Percentiles rank a stretch among this genome's conserved stretches.
These are phyloP conservation scores for Acacia acuminata DNA, from an alignment of 306 rosid species.

Conservation along the genomic window DNA sequence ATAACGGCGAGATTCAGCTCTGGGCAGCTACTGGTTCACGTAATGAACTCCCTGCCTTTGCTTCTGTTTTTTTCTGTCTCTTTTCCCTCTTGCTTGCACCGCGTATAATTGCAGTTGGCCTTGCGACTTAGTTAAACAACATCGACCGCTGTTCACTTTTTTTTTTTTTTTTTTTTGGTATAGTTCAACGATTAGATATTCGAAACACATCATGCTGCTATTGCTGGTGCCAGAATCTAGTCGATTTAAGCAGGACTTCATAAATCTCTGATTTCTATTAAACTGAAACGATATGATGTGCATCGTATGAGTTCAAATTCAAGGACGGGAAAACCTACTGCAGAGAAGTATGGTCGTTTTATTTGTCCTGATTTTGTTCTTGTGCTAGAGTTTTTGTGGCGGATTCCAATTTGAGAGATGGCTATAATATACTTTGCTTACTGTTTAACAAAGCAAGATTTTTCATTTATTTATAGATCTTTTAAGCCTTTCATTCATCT, in stretches of 20 bases:
- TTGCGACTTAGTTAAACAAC: not conserved
- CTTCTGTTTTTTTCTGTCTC: not conserved
- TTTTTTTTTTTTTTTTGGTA: not conserved
- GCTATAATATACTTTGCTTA: not conserved
- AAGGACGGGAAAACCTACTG: not conserved
- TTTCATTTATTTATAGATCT: not conserved
- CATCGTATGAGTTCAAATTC: not conserved
- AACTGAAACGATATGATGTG: not conserved
- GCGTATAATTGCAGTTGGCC: not conserved
- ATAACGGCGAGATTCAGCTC: constrained; percentile 82
- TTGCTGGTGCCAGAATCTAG: not conserved
- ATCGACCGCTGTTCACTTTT: not conserved
- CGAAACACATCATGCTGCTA: not conserved
- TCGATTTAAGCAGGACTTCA: not conserved
- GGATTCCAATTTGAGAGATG: not conserved
- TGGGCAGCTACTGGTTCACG: constrained; percentile 86
- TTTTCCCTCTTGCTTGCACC: not conserved
- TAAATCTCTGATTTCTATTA: not conserved
- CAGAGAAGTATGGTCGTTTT: not conserved
- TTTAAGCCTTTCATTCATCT: not conserved
- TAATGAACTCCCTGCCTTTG: constrained; percentile 20
- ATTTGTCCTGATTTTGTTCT: not conserved
- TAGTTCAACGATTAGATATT: not conserved
- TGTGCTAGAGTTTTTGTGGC: not conserved
- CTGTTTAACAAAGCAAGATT: not conserved